Evolutionary conservation across 768 basidiomycete species (phyloP), one percentile per base, ranked within the genome.

Genomic region (Xerocomellus dryophilus): DNA sequence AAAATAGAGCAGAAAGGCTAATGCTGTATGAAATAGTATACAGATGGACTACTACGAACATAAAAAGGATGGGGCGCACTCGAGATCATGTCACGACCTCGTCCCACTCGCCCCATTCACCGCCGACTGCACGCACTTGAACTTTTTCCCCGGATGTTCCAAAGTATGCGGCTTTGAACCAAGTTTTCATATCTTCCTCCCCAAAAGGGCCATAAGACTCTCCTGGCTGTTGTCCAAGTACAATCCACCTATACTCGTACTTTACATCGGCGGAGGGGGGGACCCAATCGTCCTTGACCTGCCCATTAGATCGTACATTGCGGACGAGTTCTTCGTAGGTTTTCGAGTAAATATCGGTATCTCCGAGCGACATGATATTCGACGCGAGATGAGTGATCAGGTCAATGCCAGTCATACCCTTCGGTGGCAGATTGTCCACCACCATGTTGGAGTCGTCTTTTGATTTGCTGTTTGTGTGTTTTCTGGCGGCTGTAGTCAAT

Each of bases 271-370:
- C 86, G 15, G 85, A 87, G 1, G 87, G 85, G 10, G 93, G 88
- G 0, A 77, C 71, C 92, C 93, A 93, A 47, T 78, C 75, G 3
- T 75, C 63, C 35, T 82, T 79, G 39, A 93, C 89, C 25, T 72
- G 75, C 36, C 89, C 90, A 6, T 88, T 84, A 5, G 82, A 77
- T 31, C 90, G 83, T 20, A 94, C 81, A 36, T 79, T 74, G 53
- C 89, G 85, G 18, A 96, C 82, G 47, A 96, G 78, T 65, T 91
- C 86, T 61, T 93, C 91, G 66, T 91, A 91, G 0, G 89, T 88
- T 67, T 82, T 85, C 38, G 85, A 87, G 72, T 95, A 96, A 50
- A 95, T 81, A 63, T 95, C 92, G 17, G 80, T 77, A 57, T 96
- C 91, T 21, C 90, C 91, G 14, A 93, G 79, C 0, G 87, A 85